Evolutionary conservation across 768 basidiomycete genomes (phyloP).

Genomic region (Pluteus cervinus): DNA sequence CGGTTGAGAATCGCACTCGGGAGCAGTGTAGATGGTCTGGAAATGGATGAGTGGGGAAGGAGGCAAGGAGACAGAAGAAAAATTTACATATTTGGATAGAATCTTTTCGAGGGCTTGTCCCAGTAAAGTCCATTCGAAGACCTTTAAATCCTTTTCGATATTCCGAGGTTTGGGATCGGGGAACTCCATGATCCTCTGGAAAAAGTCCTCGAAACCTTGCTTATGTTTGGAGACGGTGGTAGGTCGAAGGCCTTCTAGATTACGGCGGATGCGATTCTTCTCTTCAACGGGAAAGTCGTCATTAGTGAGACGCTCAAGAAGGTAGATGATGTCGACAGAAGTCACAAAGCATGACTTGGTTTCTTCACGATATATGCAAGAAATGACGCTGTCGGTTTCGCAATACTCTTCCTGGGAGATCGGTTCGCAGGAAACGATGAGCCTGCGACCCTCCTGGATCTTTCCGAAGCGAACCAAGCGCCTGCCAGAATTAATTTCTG

Average conservation of each 20-base stretch:
- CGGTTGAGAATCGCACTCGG: too few species aligned
- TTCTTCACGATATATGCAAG: conserved; percentile 88
- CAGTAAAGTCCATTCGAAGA: conserved; percentile 73
- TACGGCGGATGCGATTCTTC: conserved; percentile 93
- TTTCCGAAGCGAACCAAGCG: conserved; percentile 86
- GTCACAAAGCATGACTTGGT: conserved; percentile 80
- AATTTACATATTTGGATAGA: conserved; percentile 75
- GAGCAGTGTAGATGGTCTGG: too few species aligned
- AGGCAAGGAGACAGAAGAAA: too few species aligned
- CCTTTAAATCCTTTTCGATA: conserved; percentile 95
- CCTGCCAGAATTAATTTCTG: conserved; percentile 65
- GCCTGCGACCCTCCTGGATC: conserved; percentile 65
- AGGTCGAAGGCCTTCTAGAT: conserved; percentile 89
- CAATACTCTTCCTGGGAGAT: conserved; percentile 70
- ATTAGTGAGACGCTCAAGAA: conserved; percentile 72
- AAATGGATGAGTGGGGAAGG: too few species aligned
- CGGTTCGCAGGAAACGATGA: conserved; percentile 75
- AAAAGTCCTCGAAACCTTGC: conserved; percentile 76
- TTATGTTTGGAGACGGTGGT: conserved; percentile 88
- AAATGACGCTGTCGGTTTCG: conserved; percentile 77
- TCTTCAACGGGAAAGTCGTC: conserved; percentile 90
- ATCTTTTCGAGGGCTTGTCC: conserved; percentile 73
- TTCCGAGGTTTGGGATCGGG: conserved; percentile 91
- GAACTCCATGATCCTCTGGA: conserved; percentile 95
- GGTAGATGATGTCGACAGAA: conserved; percentile 92